Evolutionary conservation across 2,329 filamentous ascomycete genomes (phyloP).

Genomic region (Pezizomycotina sp.): DNA sequence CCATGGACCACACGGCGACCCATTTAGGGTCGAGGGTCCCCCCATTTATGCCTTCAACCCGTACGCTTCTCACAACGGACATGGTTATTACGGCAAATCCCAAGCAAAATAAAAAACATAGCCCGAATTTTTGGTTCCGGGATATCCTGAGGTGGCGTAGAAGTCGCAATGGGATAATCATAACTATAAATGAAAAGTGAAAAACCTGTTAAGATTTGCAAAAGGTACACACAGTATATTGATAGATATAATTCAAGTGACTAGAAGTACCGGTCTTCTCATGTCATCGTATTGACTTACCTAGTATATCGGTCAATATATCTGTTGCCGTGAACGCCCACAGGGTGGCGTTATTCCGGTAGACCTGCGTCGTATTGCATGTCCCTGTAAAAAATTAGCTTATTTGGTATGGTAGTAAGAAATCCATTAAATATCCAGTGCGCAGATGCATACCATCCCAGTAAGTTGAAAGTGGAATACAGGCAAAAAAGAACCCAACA

Average conservation of each 20-base stretch:
- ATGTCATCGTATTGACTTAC: slow-evolving; percentile 8
- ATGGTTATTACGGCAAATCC: slow-evolving; percentile 14
- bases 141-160: slow-evolving; percentile 16
- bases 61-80: slow-evolving; percentile 14
- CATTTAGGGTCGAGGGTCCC: slow-evolving; percentile 13
- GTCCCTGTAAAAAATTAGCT: slow-evolving; percentile 1
- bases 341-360: slow-evolving; percentile 12
- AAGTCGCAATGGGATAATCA: slow-evolving; percentile 16
- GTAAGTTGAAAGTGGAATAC: slow-evolving; percentile 13
- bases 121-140: slow-evolving; percentile 9
- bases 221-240: too few relatives aligned
- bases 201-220: too few relatives aligned
- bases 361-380: slow-evolving; percentile 4
- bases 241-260: too few relatives aligned
- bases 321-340: slow-evolving; percentile 14
- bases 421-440: not conserved
- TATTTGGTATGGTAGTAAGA: not conserved
- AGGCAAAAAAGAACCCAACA: slow-evolving; percentile 14
- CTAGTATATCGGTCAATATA: slow-evolving; percentile 13
- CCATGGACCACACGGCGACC: slow-evolving; percentile 17
- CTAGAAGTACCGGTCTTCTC: too few relatives aligned
- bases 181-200: slow-evolving; percentile 7
- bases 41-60: slow-evolving; percentile 14
- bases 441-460: slow-evolving; percentile 12
- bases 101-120: slow-evolving; percentile 16